These are phyloP conservation scores for Globisporangium sylvaticum DNA, from an alignment of 352 stramenopile species.

Conservation along the genomic window DNA sequence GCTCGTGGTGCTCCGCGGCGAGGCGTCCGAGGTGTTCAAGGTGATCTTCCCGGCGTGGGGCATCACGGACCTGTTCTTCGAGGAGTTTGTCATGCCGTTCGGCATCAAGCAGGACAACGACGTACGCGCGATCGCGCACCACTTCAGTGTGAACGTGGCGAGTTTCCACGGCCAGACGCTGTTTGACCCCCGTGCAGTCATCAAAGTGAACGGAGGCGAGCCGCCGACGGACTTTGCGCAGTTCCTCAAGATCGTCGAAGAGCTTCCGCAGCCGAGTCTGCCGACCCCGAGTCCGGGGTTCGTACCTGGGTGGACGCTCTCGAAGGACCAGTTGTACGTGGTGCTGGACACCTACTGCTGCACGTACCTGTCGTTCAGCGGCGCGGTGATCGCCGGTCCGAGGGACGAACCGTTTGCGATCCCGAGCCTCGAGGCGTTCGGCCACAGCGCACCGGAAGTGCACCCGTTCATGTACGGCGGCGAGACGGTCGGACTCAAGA, in stretches of 20 bases:
- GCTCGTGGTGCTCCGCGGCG: conserved; percentile 53
- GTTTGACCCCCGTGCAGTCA: conserved; percentile 52
- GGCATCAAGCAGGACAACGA: conserved; percentile 37
- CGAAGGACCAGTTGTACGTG: conserved; percentile 26
- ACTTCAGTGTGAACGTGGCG: conserved; percentile 32
- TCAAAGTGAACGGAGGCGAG: conserved; percentile 40
- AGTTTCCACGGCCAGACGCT: conserved; percentile 43
- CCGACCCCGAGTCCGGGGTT: conserved; percentile 30
- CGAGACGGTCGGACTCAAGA: conserved; percentile 43
- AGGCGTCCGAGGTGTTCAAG: conserved; percentile 50
- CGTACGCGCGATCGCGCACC: conserved; percentile 32
- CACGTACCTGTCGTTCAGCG: conserved; percentile 10
- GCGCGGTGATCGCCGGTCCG: conserved; percentile 25
- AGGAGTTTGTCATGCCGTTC: conserved; percentile 54
- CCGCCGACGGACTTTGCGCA: conserved; percentile 46
- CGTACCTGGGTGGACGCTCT: conserved; percentile 22
- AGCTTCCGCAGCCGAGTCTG: conserved; percentile 47
- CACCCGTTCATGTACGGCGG: conserved; percentile 57
- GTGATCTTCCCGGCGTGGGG: conserved; percentile 49
- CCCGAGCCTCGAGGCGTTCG: conserved; percentile 38
- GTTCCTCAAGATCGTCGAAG: conserved; percentile 49
- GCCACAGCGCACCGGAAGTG: conserved; percentile 21
- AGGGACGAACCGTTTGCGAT: conserved; percentile 32
- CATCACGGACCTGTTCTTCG: conserved; percentile 70
- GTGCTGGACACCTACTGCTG: conserved; percentile 28